phyloP scores from a whole-genome alignment of 139 green algal genomes.

The Mychonastes homosphaera region DNA sequence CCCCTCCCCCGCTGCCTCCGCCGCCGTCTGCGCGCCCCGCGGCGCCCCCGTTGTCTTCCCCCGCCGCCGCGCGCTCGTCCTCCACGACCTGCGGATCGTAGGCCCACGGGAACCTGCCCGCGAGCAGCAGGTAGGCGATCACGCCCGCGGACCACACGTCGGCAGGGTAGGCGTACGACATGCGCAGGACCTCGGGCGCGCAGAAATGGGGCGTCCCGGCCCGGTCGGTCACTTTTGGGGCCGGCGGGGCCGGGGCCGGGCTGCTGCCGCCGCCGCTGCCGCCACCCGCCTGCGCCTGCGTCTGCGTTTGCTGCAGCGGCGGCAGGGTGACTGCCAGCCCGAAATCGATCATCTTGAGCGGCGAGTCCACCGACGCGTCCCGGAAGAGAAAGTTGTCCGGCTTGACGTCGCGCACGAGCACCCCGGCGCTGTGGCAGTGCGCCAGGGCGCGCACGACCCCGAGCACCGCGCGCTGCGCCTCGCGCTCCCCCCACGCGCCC shows the following conservation, averaged over 20 bases:
- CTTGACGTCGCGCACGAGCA: slow-evolving; percentile 67
- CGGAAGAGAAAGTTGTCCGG: slow-evolving; percentile 74
- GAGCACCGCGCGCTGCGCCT: slow-evolving; percentile 20
- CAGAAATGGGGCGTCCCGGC: slow-evolving; percentile 23
- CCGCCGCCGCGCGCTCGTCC: background rate
- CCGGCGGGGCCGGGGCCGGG: no score
- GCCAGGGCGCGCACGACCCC: slow-evolving; percentile 51
- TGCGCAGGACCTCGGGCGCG: slow-evolving; percentile 55
- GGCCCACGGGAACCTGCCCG: slow-evolving; percentile 8
- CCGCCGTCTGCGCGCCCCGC: background rate
- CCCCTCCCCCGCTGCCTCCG: background rate
- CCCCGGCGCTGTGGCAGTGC: slow-evolving; percentile 50
- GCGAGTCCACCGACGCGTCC: slow-evolving; percentile 23
- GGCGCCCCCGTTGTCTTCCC: background rate
- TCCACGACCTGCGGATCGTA: background rate
- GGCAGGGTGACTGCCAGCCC: no score
- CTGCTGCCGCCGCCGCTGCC: no score
- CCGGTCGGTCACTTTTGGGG: background rate
- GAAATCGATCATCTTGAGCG: slow-evolving; percentile 69
- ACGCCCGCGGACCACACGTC: slow-evolving; percentile 56
- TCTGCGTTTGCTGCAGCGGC: no score
- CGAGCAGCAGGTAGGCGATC: slow-evolving; percentile 7
- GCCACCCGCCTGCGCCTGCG: no score
- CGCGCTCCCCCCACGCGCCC: background rate
- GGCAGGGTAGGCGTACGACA: slow-evolving; percentile 41